These are phyloP conservation scores for Coemansia sp. DNA, from an alignment of 192 early-diverging fungal genomes.

Conservation along the genomic window DNA sequence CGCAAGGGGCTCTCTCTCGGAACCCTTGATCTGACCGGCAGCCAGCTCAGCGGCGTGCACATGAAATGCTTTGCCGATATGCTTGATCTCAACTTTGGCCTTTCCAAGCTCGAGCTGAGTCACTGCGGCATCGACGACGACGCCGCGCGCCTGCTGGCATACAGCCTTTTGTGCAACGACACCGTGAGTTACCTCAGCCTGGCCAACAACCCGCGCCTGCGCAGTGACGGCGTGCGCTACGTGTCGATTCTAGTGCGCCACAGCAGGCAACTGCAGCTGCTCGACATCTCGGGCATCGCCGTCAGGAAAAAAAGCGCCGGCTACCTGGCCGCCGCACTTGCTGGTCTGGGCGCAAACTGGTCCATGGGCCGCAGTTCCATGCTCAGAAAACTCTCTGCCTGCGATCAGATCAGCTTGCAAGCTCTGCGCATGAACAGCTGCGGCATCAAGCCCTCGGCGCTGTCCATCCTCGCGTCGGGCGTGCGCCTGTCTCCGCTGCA, in stretches of 20 bases:
- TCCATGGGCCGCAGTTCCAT: constrained; percentile 48
- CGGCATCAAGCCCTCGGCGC: constrained; percentile 42
- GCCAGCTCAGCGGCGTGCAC: constrained; percentile 56
- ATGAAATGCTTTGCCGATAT: constrained; percentile 74
- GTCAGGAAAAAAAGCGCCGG: constrained; percentile 70
- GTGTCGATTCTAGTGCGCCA: constrained; percentile 73
- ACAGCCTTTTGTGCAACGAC: constrained; percentile 71
- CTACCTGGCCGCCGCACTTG: constrained; percentile 68
- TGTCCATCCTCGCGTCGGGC: constrained; percentile 56
- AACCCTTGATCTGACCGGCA: constrained; percentile 50
- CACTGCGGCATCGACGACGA: constrained; percentile 75
- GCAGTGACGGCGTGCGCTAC: constrained; percentile 73
- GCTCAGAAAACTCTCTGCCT: constrained; percentile 34
- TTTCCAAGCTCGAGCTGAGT: constrained; percentile 64
- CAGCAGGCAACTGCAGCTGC: constrained; percentile 61
- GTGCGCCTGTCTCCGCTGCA: constrained; percentile 51
- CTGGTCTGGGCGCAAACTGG: constrained; percentile 50
- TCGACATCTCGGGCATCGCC: constrained; percentile 70
- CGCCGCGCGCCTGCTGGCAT: constrained; percentile 66
- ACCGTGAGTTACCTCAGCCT: constrained; percentile 65
- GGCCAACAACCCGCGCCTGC: constrained; percentile 67
- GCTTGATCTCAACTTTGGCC: constrained; percentile 72
- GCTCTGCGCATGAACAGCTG: constrained; percentile 59
- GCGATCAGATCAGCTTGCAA: constrained; percentile 43
- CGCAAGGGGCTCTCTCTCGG: constrained; percentile 39